Conservation (phyloP, 2,329 filamentous ascomycete genomes). For the Dothideomycetes sp. region DNA sequence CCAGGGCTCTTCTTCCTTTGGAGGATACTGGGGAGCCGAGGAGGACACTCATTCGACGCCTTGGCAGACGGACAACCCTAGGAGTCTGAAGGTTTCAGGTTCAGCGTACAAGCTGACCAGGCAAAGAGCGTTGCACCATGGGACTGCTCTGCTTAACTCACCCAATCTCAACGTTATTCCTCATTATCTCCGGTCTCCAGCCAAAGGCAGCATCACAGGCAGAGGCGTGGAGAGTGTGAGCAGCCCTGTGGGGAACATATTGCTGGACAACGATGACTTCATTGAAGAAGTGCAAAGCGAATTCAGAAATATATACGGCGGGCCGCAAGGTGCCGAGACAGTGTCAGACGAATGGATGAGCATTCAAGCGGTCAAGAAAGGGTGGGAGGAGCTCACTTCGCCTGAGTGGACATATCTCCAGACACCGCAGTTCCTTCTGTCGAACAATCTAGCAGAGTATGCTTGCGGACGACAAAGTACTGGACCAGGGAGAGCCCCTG, state of each 20-base stretch:
- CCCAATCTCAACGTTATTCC: constrained; percentile 62
- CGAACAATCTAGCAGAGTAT: constrained; percentile 5
- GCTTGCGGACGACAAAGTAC: too few species aligned
- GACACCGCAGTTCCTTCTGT: constrained; percentile 71
- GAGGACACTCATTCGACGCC: constrained; percentile 34
- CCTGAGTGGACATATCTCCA: constrained; percentile 71
- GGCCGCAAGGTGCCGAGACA: not conserved
- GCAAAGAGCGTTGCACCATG: constrained; percentile 76
- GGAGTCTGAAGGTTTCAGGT: constrained; percentile 68
- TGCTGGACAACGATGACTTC: constrained; percentile 39
- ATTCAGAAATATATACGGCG: constrained; percentile 58
- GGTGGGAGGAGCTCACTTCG: constrained; percentile 54
- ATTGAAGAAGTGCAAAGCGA: constrained; percentile 36
- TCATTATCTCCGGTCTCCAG: constrained; percentile 64
- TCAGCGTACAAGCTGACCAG: constrained; percentile 91
- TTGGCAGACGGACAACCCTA: constrained; percentile 25
- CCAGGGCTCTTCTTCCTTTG: constrained; percentile 20
- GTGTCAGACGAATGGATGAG: constrained; percentile 42
- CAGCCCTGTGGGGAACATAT: constrained; percentile 72
- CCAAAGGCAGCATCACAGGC: constrained; percentile 62
- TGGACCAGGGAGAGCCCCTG: too few species aligned
- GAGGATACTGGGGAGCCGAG: constrained; percentile 7
- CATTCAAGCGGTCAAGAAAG: constrained; percentile 46
- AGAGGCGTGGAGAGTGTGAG: constrained; percentile 86
- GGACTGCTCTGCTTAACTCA: constrained; percentile 73